Evolutionary conservation across 331 rosid species (phyloP).

Genomic region (Saraca asoca): DNA sequence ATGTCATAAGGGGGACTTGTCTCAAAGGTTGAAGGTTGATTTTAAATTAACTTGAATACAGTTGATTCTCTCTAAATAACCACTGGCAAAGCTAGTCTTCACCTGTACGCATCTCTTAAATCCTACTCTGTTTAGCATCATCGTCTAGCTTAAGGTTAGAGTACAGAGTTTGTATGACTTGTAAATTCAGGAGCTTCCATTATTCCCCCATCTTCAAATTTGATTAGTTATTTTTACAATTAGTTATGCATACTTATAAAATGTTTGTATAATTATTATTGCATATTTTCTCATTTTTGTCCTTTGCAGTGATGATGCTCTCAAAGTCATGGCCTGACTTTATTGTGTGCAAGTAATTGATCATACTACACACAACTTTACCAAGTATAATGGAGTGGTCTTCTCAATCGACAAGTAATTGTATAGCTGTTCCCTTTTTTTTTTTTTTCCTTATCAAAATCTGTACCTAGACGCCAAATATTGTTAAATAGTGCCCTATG

Average conservation of each 20-base stretch:
- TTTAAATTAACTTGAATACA: neutral
- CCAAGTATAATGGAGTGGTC: slow-evolving; percentile 44
- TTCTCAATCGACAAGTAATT: slow-evolving; percentile 59
- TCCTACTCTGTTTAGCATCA: neutral
- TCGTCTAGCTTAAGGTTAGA: neutral
- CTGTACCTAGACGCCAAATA: no score
- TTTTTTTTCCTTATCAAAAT: no score
- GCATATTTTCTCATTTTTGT: neutral
- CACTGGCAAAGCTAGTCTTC: neutral
- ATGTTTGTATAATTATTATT: neutral
- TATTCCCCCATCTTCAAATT: neutral
- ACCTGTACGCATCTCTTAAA: neutral
- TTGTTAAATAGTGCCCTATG: neutral
- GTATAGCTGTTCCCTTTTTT: neutral
- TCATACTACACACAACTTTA: slow-evolving; percentile 62
- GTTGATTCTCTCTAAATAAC: neutral
- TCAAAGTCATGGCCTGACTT: slow-evolving; percentile 1
- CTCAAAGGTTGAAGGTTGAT: slow-evolving; percentile 3
- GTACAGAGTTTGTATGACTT: neutral
- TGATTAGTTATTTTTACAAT: neutral
- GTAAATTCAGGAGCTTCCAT: neutral
- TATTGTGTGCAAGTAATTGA: slow-evolving; percentile 62
- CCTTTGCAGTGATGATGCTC: slow-evolving; percentile 6
- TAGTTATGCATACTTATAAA: neutral
- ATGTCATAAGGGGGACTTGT: neutral